Conservation (phyloP, 768 basidiomycete species). For the Amanita rimosa region DNA sequence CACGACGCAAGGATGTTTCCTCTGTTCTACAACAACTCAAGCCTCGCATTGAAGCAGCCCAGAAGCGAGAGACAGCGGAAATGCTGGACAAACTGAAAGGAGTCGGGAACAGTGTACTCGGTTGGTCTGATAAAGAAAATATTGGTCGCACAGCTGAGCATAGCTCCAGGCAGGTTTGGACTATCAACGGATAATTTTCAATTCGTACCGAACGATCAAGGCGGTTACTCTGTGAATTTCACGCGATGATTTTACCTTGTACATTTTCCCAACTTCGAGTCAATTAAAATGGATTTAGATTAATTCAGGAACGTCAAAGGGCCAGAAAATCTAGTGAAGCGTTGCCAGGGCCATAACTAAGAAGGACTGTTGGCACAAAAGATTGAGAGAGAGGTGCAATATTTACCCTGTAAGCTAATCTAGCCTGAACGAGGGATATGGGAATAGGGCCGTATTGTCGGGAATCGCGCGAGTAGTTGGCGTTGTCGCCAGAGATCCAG, state of each 20-base stretch:
- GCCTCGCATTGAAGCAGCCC: slow-evolving; percentile 60
- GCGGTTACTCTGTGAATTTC: slow-evolving; percentile 95
- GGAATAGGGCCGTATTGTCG: slow-evolving; percentile 90
- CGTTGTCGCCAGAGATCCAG: slow-evolving; percentile 90
- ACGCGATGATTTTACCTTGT: slow-evolving; percentile 14
- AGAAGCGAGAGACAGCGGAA: slow-evolving; percentile 81
- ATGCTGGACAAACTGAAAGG: slow-evolving; percentile 92
- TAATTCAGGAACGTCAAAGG: slow-evolving; percentile 28
- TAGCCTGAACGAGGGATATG: slow-evolving; percentile 63
- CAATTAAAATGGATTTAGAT: neutral
- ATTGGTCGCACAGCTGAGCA: neutral
- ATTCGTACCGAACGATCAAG: slow-evolving; percentile 86
- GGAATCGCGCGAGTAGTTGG: slow-evolving; percentile 75
- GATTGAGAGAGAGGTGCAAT: neutral
- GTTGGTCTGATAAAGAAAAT: slow-evolving; percentile 26
- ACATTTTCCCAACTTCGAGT: neutral
- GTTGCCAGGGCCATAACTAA: slow-evolving; percentile 32
- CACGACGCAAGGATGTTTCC: slow-evolving; percentile 35
- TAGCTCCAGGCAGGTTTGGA: slow-evolving; percentile 74
- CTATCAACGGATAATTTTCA: slow-evolving; percentile 96
- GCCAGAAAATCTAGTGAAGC: slow-evolving; percentile 30
- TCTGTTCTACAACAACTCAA: slow-evolving; percentile 44
- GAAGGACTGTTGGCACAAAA: slow-evolving; percentile 3
- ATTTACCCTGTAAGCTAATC: slow-evolving; percentile 52
- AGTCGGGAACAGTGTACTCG: slow-evolving; percentile 82